These are phyloP conservation scores for Anisodus acutangulus DNA, from an alignment of 257 asterid genomes.

Conservation along the genomic window DNA sequence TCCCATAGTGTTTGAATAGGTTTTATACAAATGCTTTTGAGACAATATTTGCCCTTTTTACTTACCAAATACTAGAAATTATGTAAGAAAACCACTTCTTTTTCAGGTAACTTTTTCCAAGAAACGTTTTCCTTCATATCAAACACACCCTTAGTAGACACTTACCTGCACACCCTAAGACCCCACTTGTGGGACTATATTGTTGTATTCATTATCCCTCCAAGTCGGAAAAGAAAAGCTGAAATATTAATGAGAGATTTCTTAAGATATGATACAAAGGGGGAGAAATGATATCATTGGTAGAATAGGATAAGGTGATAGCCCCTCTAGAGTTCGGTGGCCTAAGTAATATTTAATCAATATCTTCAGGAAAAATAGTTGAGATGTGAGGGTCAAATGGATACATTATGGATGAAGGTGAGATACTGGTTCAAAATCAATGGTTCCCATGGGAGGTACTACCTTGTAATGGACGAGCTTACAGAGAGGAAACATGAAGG, in stretches of 20 bases:
- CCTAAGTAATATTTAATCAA: neutral
- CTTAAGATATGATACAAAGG: neutral
- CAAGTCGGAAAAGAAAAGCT: neutral
- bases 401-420: neutral
- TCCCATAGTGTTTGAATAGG: too few relatives aligned
- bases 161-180: too few relatives aligned
- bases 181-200: too few relatives aligned
- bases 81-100: too few relatives aligned
- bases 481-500: neutral
- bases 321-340: conserved; percentile 5
- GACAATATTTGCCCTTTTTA: too few relatives aligned
- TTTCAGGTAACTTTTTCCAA: too few relatives aligned
- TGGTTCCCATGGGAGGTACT: neutral
- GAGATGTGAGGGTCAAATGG: neutral
- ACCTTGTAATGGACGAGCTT: neutral
- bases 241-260: neutral
- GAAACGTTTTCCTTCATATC: too few relatives aligned
- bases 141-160: too few relatives aligned
- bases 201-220: neutral
- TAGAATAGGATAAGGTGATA: neutral
- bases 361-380: neutral
- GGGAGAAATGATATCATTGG: neutral
- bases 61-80: too few relatives aligned
- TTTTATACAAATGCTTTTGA: too few relatives aligned
- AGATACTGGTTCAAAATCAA: neutral